These are phyloP conservation scores for Mycena haematopus DNA, from an alignment of 768 basidiomycete species.

Conservation along the genomic window DNA sequence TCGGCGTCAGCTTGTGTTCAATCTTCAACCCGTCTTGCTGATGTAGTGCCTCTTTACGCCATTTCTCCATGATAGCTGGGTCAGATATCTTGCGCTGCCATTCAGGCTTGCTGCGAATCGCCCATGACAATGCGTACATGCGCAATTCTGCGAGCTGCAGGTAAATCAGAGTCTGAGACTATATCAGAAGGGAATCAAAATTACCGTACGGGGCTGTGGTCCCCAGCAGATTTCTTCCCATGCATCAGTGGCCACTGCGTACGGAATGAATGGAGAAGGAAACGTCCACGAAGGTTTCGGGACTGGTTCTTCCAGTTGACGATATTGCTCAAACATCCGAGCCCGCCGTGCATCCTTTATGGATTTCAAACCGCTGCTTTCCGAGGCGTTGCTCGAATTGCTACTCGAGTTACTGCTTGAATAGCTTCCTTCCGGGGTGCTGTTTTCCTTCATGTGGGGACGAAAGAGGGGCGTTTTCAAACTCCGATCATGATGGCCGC, in stretches of 20 bases:
- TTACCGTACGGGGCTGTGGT: constrained; percentile 16
- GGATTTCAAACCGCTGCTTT: no score
- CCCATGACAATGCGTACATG: constrained; percentile 29
- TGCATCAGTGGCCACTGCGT: neutral
- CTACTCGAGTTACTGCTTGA: no score
- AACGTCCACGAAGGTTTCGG: constrained; percentile 17
- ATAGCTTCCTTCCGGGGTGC: no score
- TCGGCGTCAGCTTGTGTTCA: constrained; percentile 13
- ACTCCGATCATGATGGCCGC: no score
- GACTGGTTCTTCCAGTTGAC: no score
- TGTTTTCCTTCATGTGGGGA: no score
- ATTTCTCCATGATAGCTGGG: constrained; percentile 23
- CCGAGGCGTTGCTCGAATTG: no score
- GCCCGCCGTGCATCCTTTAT: no score
- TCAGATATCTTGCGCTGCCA: constrained; percentile 27
- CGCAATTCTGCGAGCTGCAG: constrained; percentile 25
- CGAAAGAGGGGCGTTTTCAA: no score
- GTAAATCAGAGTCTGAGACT: neutral
- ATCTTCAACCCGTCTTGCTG: constrained; percentile 12
- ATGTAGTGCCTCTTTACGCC: constrained; percentile 27
- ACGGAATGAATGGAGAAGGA: constrained; percentile 2
- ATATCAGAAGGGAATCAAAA: no score
- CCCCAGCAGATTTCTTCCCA: constrained; percentile 11
- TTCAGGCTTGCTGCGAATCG: constrained; percentile 26
- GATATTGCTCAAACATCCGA: no score